Percentiles rank a stretch among this genome's conserved stretches.
phyloP scores from a whole-genome alignment of 768 basidiomycete species.

The Steccherinum ochraceum region DNA sequence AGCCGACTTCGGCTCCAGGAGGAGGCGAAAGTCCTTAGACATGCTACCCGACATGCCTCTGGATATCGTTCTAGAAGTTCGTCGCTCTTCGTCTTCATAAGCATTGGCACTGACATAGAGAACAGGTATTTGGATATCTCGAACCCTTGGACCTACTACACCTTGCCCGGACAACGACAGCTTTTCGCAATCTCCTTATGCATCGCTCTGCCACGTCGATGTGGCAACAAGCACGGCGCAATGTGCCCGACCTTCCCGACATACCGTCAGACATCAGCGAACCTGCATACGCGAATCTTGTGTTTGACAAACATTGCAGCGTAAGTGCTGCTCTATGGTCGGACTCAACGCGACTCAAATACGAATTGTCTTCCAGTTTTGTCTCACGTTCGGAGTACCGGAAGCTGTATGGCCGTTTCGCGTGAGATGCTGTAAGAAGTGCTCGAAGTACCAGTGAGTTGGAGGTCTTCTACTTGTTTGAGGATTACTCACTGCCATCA shows the following conservation, averaged over 20 bases:
- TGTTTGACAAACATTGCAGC: constrained; percentile 26
- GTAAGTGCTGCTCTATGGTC: too few species aligned
- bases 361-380: too few species aligned
- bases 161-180: constrained; percentile 3
- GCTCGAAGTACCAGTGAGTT: too few species aligned
- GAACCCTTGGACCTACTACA: constrained; percentile 4
- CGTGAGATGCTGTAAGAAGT: too few species aligned
- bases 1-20: too few species aligned
- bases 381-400: too few species aligned
- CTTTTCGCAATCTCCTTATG: constrained; percentile 4
- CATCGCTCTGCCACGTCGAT: background rate
- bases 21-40: background rate
- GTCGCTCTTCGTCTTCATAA: too few species aligned
- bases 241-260: constrained; percentile 19
- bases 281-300: constrained; percentile 21
- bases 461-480: too few species aligned
- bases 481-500: too few species aligned
- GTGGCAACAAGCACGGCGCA: constrained; percentile 20
- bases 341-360: too few species aligned
- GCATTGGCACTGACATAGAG: too few species aligned
- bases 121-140: constrained; percentile 1
- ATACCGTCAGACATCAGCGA: constrained; percentile 22
- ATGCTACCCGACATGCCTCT: background rate
- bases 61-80: background rate
- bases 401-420: too few species aligned